Evolutionary conservation across 139 green algal genomes (phyloP), one percentile per base, ranked within the genome.

Genomic region (Edaphochlamys debaryana): DNA sequence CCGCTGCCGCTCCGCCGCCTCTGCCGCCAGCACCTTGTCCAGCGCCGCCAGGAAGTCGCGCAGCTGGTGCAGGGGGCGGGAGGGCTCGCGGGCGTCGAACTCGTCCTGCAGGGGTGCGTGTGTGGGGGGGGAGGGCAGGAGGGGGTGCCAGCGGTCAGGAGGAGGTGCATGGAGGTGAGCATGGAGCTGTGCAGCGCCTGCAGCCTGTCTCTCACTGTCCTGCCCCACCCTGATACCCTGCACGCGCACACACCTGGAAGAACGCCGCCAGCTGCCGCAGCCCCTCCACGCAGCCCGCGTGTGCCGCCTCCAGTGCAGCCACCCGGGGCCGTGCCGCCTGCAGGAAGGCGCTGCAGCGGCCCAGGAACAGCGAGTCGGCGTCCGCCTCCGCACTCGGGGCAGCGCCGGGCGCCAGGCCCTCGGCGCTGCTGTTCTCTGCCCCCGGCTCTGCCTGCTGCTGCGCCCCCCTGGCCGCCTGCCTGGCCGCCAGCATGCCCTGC

Each of bases 71-170:
- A 87, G 82, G 64, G 50, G 69, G 17, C 75, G 62, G 23, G 62
- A 70, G 32, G 86, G 86, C 36, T 90, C 86, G 32, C 69, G 70
- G 5, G 86, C 19, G 41, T 90, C 86, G 32, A 70, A 90, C 62
- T 85, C 86, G 50, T 90, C 75, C 75, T 82, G 62, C 29, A 41
- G 3, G 23, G 70, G 17, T 19, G 69, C 11, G 19, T 17, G 62
- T 22, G 13, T 30, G 7, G n/a, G 15, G 34, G 11, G 23, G 19
- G 54, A 63, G 22, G 54, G 54, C 15, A 63, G 20, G 19, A 63
- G 0, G 19, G 54, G 22, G 19, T 17, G 54, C 6, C 6, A 32
- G 20, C 15, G 54, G 23, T 25, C 6, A 29, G 54, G 23, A 22
- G 23, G 54, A 29, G 20, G 15, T 22, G 20, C 54, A 63, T 29